phyloP scores from a whole-genome alignment of 139 green algal species.

The Zygnema cylindricum region DNA sequence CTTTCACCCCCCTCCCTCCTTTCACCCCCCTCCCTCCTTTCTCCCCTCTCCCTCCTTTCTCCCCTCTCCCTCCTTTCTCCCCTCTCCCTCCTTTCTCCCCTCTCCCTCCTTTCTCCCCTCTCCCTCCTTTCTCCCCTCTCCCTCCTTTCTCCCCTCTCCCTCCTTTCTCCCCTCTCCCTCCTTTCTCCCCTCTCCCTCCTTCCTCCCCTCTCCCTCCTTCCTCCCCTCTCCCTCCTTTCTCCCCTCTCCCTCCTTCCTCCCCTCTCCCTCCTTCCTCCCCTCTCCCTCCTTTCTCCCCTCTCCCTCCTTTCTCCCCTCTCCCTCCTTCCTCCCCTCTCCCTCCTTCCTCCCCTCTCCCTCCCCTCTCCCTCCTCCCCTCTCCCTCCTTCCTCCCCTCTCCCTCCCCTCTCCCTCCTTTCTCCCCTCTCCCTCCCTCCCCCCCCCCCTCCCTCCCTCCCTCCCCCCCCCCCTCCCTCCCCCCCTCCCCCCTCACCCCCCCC shows the following conservation, averaged over 20 bases:
- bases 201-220: background rate
- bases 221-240: background rate
- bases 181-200: background rate
- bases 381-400: background rate
- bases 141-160: background rate
- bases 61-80: too few relatives aligned
- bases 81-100: background rate
- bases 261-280: background rate
- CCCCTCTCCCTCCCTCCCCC: background rate
- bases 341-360: background rate
- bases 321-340: background rate
- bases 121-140: background rate
- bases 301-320: background rate
- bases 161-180: background rate
- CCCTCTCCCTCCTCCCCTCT: background rate
- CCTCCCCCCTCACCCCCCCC: background rate
- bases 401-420: background rate
- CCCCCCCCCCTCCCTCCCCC: background rate
- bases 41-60: background rate
- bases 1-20: background rate
- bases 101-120: background rate
- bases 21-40: background rate
- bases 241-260: background rate
- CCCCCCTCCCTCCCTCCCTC: background rate
- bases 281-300: background rate